Percentiles rank a stretch among this genome's conserved stretches.
phyloP scores from a whole-genome alignment of 495 filamentous ascomycete species.

The Penicillium roqueforti region DNA sequence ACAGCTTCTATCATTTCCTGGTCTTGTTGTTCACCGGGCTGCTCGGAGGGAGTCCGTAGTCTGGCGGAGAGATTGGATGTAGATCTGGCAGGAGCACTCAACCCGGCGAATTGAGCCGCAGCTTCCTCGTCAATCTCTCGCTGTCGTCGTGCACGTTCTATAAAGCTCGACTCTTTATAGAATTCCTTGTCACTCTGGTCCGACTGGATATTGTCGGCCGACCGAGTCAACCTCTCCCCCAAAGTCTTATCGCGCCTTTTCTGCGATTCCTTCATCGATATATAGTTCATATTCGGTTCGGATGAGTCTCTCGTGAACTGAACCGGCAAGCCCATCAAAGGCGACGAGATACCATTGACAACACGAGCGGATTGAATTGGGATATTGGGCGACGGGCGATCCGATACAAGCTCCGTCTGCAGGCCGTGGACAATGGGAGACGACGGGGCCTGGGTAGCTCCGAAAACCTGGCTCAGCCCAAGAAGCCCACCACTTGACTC shows the following conservation, averaged over 20 bases:
- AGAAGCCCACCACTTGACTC: slow-evolving; percentile 42
- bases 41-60: slow-evolving; percentile 8
- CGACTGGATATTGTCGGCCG: slow-evolving; percentile 34
- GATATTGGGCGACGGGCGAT: slow-evolving; percentile 51
- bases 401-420: slow-evolving; percentile 41
- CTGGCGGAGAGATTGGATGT: background rate
- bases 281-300: slow-evolving; percentile 46
- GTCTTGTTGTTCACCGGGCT: background rate
- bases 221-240: slow-evolving; percentile 39
- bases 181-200: slow-evolving; percentile 46
- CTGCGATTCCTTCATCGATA: slow-evolving; percentile 52
- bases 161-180: slow-evolving; percentile 41
- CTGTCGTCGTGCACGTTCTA: slow-evolving; percentile 36
- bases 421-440: slow-evolving; percentile 43
- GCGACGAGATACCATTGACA: slow-evolving; percentile 40
- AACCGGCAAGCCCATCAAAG: slow-evolving; percentile 28
- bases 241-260: slow-evolving; percentile 29
- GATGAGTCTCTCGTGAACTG: slow-evolving; percentile 39
- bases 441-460: slow-evolving; percentile 50
- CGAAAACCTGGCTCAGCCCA: slow-evolving; percentile 50
- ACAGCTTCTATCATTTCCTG: slow-evolving; percentile 17
- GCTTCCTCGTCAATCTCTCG: slow-evolving; percentile 37
- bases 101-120: slow-evolving; percentile 35
- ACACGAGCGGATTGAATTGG: slow-evolving; percentile 41
- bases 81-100: slow-evolving; percentile 37